Conservation (phyloP, 306 rosid genomes). For the Biancaea sappan region DNA sequence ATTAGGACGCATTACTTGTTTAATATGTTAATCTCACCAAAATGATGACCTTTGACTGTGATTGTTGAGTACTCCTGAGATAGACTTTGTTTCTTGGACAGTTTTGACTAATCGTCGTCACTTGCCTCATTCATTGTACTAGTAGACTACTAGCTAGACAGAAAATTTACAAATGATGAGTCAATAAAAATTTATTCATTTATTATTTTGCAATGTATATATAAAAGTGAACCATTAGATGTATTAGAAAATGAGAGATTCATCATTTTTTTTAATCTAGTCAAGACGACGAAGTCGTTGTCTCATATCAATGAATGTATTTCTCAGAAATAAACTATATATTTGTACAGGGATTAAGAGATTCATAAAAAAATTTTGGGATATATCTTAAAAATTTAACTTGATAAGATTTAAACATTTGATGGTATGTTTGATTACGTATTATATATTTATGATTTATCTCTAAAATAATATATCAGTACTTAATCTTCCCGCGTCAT, state of each 20-base stretch:
- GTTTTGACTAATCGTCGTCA: not conserved
- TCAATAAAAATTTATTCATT: not conserved
- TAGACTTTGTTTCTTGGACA: conserved; percentile 26
- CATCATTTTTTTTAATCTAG: not conserved
- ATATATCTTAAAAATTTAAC: no score
- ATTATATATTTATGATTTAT: no score
- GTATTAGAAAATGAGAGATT: not conserved
- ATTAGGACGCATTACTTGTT: conserved; percentile 40
- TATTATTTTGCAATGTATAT: not conserved
- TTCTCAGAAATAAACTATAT: not conserved
- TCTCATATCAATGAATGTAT: no score
- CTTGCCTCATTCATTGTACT: conserved; percentile 1
- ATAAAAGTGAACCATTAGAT: not conserved
- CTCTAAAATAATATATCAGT: no score
- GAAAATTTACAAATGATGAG: no score
- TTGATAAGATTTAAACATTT: not conserved
- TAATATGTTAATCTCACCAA: conserved; percentile 39
- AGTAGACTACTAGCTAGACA: no score
- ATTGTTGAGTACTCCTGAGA: conserved; percentile 29
- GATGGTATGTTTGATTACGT: not conserved
- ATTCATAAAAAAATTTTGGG: not conserved
- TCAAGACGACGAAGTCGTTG: not conserved
- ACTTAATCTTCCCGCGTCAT: no score
- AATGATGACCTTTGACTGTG: conserved; percentile 18
- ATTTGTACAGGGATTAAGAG: not conserved